Base-by-base conservation (phyloP, 305 asterid species). In the Fraxinus ornus region DNA sequence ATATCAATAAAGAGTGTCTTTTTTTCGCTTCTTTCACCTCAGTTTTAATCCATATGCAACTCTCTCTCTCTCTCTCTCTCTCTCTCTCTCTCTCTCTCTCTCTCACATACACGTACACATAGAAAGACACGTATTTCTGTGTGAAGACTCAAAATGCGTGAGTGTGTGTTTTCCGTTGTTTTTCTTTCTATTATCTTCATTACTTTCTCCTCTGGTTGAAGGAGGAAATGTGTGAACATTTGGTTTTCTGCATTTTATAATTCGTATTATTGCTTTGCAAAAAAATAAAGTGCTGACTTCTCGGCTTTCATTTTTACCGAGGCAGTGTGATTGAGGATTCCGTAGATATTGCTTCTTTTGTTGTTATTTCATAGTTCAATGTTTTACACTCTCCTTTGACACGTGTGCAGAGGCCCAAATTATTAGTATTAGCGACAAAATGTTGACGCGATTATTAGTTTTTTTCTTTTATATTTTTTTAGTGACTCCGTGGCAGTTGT, bases 241-340 rank as follows among this genome's bases (percentile, higher is more conserved):
- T 66, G 75, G 24, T 57, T 73, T 35, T 68, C 57, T 17, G 19
- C 19, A 22, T 17, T 44, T 76, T 3, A 60, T 52, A 30, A 41
- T 80, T 86, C 76, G 7, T 77, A 44, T 52, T 6, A 49, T 52
- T 30, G 26, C 10, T 83, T 12, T 44, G 82, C 73, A 57, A 30
- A 9, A 19, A 12, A 84, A 66, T 52, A 19, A 68, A 35, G 28
- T 75, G 24, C 76, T 35, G 75, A 22, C 30, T 24, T 80, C 41
- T 36, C 41, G 41, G 41, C 41, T 36, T 36, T 55, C 71, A 76
- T 77, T 78, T 71, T 74, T 60, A 81, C 82, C 73, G 77, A 82
- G 19, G 70, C n/a, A 30, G 47, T 78, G 68, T 60, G 83, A 70
- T 66, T 44, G 82, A 78, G 75, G 88, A 80, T 88, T 73, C 78